These are phyloP conservation scores for Lunularia cruciata DNA, from an alignment of 225 moss, liverwort and hornwort species.

Conservation along the genomic window DNA sequence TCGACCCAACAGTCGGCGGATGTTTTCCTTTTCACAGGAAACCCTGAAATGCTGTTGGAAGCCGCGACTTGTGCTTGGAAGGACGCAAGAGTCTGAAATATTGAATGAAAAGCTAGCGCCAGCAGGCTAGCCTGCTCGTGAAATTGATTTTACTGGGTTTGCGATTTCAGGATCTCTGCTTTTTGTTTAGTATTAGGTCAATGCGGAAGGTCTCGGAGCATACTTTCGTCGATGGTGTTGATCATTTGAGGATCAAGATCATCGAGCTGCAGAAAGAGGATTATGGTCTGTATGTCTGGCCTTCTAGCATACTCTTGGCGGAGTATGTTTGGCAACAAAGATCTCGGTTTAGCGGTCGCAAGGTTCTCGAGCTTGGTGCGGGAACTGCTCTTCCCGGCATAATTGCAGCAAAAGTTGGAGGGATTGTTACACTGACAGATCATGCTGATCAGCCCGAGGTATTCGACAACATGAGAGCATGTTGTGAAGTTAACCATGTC, in stretches of 20 bases:
- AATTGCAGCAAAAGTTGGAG: conserved; percentile 85
- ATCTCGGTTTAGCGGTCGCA: conserved; percentile 50
- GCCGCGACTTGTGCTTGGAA: too few relatives aligned
- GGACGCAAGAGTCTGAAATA: too few relatives aligned
- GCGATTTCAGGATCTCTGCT: too few relatives aligned
- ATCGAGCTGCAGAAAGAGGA: conserved; percentile 79
- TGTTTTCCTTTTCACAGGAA: too few relatives aligned
- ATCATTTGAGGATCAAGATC: conserved; percentile 48
- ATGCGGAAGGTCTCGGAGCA: conserved; percentile 66
- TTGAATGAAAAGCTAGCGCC: too few relatives aligned
- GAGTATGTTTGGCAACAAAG: conserved; percentile 78
- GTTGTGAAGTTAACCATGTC: conserved; percentile 55
- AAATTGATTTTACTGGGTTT: too few relatives aligned
- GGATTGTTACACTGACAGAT: conserved; percentile 66
- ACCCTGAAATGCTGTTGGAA: too few relatives aligned
- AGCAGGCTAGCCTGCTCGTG: too few relatives aligned
- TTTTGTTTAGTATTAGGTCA: too few relatives aligned
- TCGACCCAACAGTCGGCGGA: too few relatives aligned
- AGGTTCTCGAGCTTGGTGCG: conserved; percentile 82
- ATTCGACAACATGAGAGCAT: conserved; percentile 64
- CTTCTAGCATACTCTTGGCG: conserved; percentile 72
- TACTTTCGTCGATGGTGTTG: conserved; percentile 39
- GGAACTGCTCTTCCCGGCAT: conserved; percentile 78
- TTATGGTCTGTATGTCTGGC: conserved; percentile 86
- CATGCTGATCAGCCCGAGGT: conserved; percentile 70